A percentile compares a stretch with the other conserved stretches of the same genome.
Conservation (phyloP, 306 rosid genomes). For the Acacia confusa region DNA sequence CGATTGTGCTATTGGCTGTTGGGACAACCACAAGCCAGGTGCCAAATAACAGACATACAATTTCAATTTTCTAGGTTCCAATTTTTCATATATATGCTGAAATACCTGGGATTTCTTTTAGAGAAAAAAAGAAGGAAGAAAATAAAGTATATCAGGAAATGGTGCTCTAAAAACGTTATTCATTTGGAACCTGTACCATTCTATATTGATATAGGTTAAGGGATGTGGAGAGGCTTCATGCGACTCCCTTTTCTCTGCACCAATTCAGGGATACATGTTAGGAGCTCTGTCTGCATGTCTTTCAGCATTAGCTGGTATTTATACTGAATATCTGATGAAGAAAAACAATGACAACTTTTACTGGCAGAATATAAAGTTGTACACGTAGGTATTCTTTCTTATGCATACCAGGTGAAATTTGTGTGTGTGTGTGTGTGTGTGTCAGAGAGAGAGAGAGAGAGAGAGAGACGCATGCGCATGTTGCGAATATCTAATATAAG, state of each 20-base stretch:
- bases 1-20: conserved; percentile 77
- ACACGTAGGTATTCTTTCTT: conserved; percentile 73
- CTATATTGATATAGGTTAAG: conserved; percentile 59
- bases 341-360: conserved; percentile 90
- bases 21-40: conserved; percentile 99
- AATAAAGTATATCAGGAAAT: neutral
- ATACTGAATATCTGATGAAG: conserved; percentile 96
- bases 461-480: neutral
- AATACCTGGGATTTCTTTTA: neutral
- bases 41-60: neutral
- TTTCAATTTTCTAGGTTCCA: neutral
- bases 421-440: neutral
- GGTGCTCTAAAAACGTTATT: conserved; percentile 17
- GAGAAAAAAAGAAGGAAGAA: neutral
- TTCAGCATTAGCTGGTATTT: conserved; percentile 94
- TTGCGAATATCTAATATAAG: conserved; percentile 28
- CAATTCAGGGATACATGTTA: conserved; percentile 82
- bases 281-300: conserved; percentile 92
- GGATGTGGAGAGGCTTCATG: conserved; percentile 91
- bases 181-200: conserved; percentile 16
- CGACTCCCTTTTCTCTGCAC: conserved; percentile 83
- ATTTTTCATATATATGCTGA: neutral
- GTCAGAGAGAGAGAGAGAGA: too few species aligned
- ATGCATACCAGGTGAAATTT: conserved; percentile 11
- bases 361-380: conserved; percentile 97